These are phyloP conservation scores for Polyplosphaeria fusca DNA, from an alignment of 495 filamentous ascomycete genomes.

Conservation along the genomic window DNA sequence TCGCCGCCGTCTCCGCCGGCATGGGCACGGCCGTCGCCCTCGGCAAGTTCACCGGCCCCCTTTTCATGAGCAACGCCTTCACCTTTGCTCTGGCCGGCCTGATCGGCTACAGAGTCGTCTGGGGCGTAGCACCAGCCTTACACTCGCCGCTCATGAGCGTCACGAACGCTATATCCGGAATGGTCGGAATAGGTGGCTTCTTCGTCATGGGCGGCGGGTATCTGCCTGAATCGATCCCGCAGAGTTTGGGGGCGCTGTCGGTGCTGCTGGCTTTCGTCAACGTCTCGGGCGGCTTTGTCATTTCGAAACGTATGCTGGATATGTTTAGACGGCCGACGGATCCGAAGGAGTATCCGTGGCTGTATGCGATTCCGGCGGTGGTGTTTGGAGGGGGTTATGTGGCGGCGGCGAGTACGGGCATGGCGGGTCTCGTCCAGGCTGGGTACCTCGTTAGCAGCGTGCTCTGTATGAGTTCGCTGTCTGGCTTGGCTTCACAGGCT, in stretches of 20 bases:
- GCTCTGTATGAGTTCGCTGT: slow-evolving; percentile 69
- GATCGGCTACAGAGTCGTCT: slow-evolving; percentile 77
- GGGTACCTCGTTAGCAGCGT: slow-evolving; percentile 77
- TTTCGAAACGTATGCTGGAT: slow-evolving; percentile 86
- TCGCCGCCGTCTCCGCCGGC: slow-evolving; percentile 63
- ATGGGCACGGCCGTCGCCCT: slow-evolving; percentile 70
- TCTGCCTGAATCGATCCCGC: slow-evolving; percentile 70
- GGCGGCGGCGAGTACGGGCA: slow-evolving; percentile 70
- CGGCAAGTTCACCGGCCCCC: slow-evolving; percentile 67
- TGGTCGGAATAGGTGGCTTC: slow-evolving; percentile 79
- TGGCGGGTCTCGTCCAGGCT: slow-evolving; percentile 74
- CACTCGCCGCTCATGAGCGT: slow-evolving; percentile 83
- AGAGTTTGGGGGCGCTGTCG: slow-evolving; percentile 69
- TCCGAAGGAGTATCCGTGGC: slow-evolving; percentile 77
- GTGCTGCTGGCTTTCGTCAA: slow-evolving; percentile 81
- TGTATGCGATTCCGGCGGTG: slow-evolving; percentile 70
- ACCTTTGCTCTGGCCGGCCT: slow-evolving; percentile 74
- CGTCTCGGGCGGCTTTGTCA: slow-evolving; percentile 76
- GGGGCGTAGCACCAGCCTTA: slow-evolving; percentile 72
- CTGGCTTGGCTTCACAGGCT: slow-evolving; percentile 67
- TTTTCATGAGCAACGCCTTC: slow-evolving; percentile 80
- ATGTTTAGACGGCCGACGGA: slow-evolving; percentile 80
- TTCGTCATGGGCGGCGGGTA: slow-evolving; percentile 78
- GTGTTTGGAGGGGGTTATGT: slow-evolving; percentile 75
- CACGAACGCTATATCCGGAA: slow-evolving; percentile 76